These are phyloP conservation scores for Raffaelea deltoideospora DNA, from an alignment of 2,329 filamentous ascomycete genomes.

Conservation along the genomic window DNA sequence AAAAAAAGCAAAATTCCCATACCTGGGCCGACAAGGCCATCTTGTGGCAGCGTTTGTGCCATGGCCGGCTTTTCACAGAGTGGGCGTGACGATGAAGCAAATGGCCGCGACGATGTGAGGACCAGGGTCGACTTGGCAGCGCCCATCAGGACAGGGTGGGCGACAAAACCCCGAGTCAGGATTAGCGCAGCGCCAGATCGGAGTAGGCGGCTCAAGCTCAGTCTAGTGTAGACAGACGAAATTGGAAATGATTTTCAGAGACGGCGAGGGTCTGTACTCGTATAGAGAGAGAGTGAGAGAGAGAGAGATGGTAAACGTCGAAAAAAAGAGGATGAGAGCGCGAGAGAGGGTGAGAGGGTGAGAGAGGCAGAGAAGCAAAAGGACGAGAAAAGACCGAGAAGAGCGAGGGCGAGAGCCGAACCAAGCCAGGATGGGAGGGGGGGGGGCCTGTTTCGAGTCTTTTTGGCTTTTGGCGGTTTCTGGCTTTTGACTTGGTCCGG, in stretches of 20 bases:
- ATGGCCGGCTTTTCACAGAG: conserved; percentile 7
- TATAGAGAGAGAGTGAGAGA: not conserved
- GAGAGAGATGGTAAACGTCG: not conserved
- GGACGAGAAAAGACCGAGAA: not conserved
- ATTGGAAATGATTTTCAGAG: too few relatives aligned
- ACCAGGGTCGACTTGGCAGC: conserved; percentile 9
- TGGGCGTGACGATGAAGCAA: too few relatives aligned
- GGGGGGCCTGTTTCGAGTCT: too few relatives aligned
- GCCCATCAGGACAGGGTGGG: conserved; percentile 9
- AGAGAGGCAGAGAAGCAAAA: not conserved
- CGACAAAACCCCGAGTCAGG: too few relatives aligned
- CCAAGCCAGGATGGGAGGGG: too few relatives aligned
- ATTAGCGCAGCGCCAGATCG: not conserved
- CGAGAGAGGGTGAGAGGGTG: not conserved
- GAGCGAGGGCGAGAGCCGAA: not conserved
- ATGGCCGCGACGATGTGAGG: conserved; percentile 5
- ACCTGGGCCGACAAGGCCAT: conserved; percentile 26
- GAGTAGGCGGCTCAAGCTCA: not conserved
- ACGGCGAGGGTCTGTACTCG: too few relatives aligned
- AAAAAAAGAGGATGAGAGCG: not conserved
- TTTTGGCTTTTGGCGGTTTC: too few relatives aligned
- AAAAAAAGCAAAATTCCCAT: conserved; percentile 10
- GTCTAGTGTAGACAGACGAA: not conserved
- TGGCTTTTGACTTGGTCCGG: too few relatives aligned
- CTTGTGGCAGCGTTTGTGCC: conserved; percentile 10